Conservation (phyloP, 2,329 filamentous ascomycete species). For the Penicillium brasilianum region DNA sequence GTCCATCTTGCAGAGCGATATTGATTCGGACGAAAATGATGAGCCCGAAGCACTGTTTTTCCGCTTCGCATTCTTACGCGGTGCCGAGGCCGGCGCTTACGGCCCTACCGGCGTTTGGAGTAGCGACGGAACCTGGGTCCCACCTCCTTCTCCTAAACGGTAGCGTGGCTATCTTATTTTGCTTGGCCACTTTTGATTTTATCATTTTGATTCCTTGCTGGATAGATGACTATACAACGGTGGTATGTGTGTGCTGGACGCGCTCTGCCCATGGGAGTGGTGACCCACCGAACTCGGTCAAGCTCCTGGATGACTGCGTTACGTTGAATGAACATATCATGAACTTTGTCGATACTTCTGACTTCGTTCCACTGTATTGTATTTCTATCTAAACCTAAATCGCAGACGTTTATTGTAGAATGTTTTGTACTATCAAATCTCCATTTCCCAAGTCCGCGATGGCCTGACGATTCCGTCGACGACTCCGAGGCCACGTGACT, state of each 20-base stretch:
- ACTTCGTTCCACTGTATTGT: not conserved
- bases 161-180: slow-evolving; percentile 18
- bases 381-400: too few species aligned
- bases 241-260: slow-evolving; percentile 27
- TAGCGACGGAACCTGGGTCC: slow-evolving; percentile 43
- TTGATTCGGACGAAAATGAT: slow-evolving; percentile 27
- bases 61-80: slow-evolving; percentile 53
- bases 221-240: slow-evolving; percentile 22
- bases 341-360: slow-evolving; percentile 2
- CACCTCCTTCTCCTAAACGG: slow-evolving; percentile 34
- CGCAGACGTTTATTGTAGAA: not conserved
- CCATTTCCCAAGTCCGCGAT: not conserved
- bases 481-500: slow-evolving; percentile 6
- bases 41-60: slow-evolving; percentile 52
- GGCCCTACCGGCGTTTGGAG: slow-evolving; percentile 48
- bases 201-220: slow-evolving; percentile 6
- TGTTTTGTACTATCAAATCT: not conserved
- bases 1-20: slow-evolving; percentile 16
- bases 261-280: slow-evolving; percentile 20
- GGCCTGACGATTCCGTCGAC: not conserved
- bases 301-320: slow-evolving; percentile 15
- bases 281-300: slow-evolving; percentile 9
- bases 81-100: slow-evolving; percentile 47
- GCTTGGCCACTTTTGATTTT: not conserved
- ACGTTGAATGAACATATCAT: slow-evolving; percentile 21